Percentiles rank a stretch among this genome's conserved stretches.
These are phyloP conservation scores for Syzygium aromaticum DNA, from an alignment of 345 rosid genomes.

Conservation along the genomic window DNA sequence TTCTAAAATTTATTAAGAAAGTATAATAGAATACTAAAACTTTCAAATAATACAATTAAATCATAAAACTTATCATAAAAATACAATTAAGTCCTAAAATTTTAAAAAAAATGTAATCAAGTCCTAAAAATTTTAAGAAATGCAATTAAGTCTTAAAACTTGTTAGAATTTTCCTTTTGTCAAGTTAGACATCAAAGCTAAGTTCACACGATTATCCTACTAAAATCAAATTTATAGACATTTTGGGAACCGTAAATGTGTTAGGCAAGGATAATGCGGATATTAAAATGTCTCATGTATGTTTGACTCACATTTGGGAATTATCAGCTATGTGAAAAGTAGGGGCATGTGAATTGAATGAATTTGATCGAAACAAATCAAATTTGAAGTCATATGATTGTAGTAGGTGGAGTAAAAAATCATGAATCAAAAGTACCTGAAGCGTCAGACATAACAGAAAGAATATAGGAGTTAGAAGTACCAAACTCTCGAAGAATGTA, in stretches of 20 bases:
- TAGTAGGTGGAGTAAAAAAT: neutral
- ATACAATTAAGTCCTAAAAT: no score
- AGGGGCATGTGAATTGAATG: neutral
- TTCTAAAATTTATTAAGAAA: no score
- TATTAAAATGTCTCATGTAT: neutral
- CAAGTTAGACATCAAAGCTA: neutral
- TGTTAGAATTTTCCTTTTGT: no score
- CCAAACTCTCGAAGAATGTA: neutral
- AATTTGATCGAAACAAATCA: neutral
- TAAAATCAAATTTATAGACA: neutral
- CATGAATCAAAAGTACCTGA: neutral
- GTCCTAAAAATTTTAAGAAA: no score
- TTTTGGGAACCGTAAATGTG: neutral
- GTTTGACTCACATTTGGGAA: neutral
- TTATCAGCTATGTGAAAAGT: neutral
- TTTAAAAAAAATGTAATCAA: no score
- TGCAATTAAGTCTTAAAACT: no score
- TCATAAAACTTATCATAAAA: no score
- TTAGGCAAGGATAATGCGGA: neutral
- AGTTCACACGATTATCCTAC: neutral
- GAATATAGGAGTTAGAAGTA: no score
- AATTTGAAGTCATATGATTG: neutral
- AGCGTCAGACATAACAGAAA: no score
- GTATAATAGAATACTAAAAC: accelerated
- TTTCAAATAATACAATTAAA: no score